Percentiles rank a stretch among this genome's conserved stretches.
These are phyloP conservation scores for Vitis labrusca DNA, from an alignment of 164 flowering plant species.

Conservation along the genomic window DNA sequence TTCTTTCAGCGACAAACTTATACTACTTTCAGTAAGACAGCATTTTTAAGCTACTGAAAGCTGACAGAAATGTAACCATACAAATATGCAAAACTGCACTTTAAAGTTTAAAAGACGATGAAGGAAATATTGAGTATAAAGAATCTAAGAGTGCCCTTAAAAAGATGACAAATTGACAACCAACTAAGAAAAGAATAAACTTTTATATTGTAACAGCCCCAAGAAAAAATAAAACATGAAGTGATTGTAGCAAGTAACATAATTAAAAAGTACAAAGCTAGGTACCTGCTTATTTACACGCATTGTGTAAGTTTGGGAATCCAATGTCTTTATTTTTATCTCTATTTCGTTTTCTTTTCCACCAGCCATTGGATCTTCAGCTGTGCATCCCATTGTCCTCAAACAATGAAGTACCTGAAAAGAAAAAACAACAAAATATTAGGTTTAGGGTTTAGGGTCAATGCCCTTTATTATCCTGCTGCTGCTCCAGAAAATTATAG, in stretches of 20 bases:
- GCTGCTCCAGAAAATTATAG: too few species aligned
- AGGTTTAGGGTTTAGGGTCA: neutral
- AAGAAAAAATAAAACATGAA: neutral
- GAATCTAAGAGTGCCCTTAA: too few species aligned
- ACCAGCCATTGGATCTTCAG: conserved; percentile 40
- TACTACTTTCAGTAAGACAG: too few species aligned
- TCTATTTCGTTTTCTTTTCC: conserved; percentile 71
- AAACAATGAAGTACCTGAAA: conserved; percentile 6
- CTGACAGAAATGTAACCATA: too few species aligned
- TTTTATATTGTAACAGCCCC: neutral
- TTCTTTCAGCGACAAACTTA: too few species aligned
- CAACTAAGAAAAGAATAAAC: neutral
- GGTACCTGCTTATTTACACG: conserved; percentile 83
- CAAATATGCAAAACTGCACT: too few species aligned
- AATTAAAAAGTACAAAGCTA: neutral
- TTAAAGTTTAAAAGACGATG: too few species aligned
- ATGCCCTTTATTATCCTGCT: too few species aligned
- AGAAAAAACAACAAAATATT: neutral
- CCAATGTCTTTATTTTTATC: conserved; percentile 88
- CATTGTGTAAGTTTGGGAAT: conserved; percentile 84
- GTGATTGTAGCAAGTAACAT: neutral
- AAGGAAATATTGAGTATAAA: too few species aligned
- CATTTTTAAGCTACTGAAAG: too few species aligned
- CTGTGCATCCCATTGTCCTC: conserved; percentile 51
- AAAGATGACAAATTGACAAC: neutral